Evolutionary conservation across 192 early-diverging fungal species (phyloP), one percentile per base, ranked within the genome.

Genomic region (Gamsiella multidivaricata): DNA sequence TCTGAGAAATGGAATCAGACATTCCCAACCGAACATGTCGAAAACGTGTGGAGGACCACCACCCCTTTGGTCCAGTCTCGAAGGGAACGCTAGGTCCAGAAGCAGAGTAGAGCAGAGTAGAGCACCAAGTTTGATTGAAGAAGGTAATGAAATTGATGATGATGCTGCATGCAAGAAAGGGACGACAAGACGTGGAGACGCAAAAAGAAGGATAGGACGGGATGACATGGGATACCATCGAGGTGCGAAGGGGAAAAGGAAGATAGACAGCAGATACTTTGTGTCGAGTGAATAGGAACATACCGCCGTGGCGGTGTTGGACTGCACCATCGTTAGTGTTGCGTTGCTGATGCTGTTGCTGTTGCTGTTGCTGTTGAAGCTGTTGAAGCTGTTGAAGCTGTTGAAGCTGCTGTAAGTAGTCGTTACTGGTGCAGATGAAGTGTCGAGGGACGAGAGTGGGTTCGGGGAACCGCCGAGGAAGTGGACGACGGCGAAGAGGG

Each of bases 291-390:
- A 9, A 39, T 39, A 39, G 7, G 57, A 59, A 59, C 57, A 23
- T 59, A 59, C 57, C 37, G 57, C 39, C 25, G 54, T n/a, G n/a
- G n/a, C n/a, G 37, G 37, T 39, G 37, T 5, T 59, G 57, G 57
- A 59, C 37, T 59, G 57, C 37, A 59, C 57, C 57, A 59, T 59
- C 14, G 32, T 28, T 10, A 22, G 5, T 31, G 18, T 42, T 41
- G 50, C 0, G 59, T 39, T 39, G 37, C 37, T 39, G 37, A 5
- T 39, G 5, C 37, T 12, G 37, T 39, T 12, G 37, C 37, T 39
- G 37, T 39, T 39, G 37, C 37, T 12, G 22, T 8, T 55, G 52
- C 29, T 26, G 18, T 54, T 25, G 8, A 17, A n/a, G n/a, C n/a
- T n/a, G n/a, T n/a, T n/a, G n/a, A n/a, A n/a, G n/a, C n/a, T n/a